A percentile compares a stretch with the other conserved stretches of the same genome.
Evolutionary conservation across 306 rosid species (phyloP).

Genomic region (Arachis stenosperma): DNA sequence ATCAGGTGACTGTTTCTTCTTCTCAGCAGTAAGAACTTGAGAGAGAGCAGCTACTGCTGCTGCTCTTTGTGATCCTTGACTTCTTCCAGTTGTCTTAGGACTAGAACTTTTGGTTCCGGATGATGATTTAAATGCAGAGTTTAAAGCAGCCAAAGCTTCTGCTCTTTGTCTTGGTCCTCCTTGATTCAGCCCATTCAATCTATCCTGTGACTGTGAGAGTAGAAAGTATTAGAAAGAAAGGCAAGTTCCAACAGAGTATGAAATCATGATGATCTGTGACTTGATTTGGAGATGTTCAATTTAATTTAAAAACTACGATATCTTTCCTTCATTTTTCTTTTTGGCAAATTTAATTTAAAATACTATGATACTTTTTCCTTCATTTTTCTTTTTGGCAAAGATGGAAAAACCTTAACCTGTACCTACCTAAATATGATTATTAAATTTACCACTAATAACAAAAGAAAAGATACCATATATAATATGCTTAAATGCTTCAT

Average conservation of each 20-base stretch:
- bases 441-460: constrained; percentile 2
- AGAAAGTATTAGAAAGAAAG: constrained; percentile 33
- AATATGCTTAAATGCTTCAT: constrained; percentile 21
- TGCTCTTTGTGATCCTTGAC: constrained; percentile 94
- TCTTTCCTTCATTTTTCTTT: background rate
- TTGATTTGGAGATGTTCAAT: background rate
- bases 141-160: constrained; percentile 94
- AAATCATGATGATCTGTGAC: background rate
- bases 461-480: background rate
- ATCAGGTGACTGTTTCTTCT: constrained; percentile 67
- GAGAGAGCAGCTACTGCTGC: constrained; percentile 99
- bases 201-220: constrained; percentile 61
- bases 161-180: constrained; percentile 97
- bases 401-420: background rate
- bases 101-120: constrained; percentile 49
- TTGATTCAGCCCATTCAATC: constrained; percentile 64
- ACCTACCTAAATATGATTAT: background rate
- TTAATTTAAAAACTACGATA: background rate
- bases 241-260: background rate
- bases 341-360: background rate
- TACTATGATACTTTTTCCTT: background rate
- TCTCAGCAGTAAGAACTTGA: constrained; percentile 89
- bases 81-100: constrained; percentile 54
- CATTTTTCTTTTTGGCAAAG: background rate
- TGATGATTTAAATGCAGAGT: constrained; percentile 81